Conservation (phyloP, 768 basidiomycete genomes). For the Scleroderma bovista region DNA sequence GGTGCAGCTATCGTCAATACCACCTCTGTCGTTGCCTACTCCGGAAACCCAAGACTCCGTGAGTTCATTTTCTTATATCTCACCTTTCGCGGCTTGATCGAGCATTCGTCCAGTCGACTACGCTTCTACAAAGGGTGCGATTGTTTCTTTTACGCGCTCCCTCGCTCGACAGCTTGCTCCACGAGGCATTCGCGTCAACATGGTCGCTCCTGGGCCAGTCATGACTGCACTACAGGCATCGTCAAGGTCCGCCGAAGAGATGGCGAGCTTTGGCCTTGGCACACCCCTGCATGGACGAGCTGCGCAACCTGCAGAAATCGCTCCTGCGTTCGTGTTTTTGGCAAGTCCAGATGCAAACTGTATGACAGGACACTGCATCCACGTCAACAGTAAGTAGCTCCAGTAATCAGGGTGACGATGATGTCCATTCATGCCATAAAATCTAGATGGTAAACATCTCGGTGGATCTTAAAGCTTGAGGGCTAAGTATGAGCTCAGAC, state of each 20-base stretch:
- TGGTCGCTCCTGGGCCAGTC: conserved; percentile 48
- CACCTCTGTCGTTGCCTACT: conserved; percentile 50
- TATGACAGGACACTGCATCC: conserved; percentile 35
- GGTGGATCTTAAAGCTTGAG: conserved; percentile 9
- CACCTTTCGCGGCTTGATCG: conserved; percentile 8
- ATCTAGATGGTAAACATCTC: conserved; percentile 5
- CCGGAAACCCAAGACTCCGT: conserved; percentile 26
- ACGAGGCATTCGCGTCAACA: conserved; percentile 54
- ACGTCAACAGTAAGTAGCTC: conserved; percentile 23
- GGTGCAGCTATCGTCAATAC: conserved; percentile 59
- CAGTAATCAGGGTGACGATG: background rate
- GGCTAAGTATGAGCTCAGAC: background rate
- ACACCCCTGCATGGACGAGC: conserved; percentile 44
- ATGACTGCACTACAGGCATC: conserved; percentile 56
- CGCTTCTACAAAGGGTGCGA: conserved; percentile 56
- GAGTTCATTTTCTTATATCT: background rate
- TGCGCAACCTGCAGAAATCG: conserved; percentile 49
- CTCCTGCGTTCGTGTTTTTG: conserved; percentile 51
- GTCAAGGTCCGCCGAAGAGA: conserved; percentile 47
- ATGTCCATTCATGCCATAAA: conserved; percentile 1
- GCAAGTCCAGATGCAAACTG: conserved; percentile 38
- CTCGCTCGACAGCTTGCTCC: conserved; percentile 47
- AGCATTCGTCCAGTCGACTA: conserved; percentile 37
- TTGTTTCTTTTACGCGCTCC: conserved; percentile 51
- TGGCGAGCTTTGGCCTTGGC: conserved; percentile 49